A percentile compares a stretch with the other conserved stretches of the same genome.
These are phyloP conservation scores for Patellaria atrata DNA, from an alignment of 495 filamentous ascomycete species.

Conservation along the genomic window DNA sequence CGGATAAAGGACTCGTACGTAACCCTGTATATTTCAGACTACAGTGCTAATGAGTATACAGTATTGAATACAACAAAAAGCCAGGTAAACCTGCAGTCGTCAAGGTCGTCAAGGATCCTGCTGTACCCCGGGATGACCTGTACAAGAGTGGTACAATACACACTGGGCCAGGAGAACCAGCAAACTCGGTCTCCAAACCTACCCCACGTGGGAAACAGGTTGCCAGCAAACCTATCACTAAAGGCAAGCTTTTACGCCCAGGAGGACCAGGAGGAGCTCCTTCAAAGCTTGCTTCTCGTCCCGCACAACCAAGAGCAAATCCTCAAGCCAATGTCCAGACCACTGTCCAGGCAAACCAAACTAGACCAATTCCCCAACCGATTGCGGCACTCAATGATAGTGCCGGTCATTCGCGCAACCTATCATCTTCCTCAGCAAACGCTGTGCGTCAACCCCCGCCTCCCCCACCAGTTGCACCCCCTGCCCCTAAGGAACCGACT, in stretches of 20 bases:
- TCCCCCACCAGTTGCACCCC: constrained; percentile 49
- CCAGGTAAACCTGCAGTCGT: constrained; percentile 78
- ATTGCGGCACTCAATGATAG: constrained; percentile 33
- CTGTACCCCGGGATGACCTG: constrained; percentile 51
- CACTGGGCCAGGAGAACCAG: constrained; percentile 67
- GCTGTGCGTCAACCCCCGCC: constrained; percentile 60
- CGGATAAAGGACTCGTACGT: constrained; percentile 58
- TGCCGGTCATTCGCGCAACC: constrained; percentile 35
- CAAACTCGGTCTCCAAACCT: constrained; percentile 67
- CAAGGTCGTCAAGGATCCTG: constrained; percentile 79
- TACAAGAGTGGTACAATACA: constrained; percentile 93
- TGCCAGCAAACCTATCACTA: constrained; percentile 75
- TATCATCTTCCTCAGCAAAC: constrained; percentile 31
- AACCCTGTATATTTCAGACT: background rate
- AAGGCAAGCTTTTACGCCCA: constrained; percentile 75
- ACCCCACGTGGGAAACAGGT: constrained; percentile 76
- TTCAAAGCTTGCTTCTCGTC: constrained; percentile 46
- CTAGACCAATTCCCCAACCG: constrained; percentile 31
- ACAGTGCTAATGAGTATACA: constrained; percentile 24
- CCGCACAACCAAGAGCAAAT: constrained; percentile 29
- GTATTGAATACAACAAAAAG: constrained; percentile 96
- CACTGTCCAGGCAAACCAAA: too few species aligned
- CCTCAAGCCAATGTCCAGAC: constrained; percentile 10
- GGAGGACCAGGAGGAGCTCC: constrained; percentile 75
- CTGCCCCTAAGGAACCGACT: constrained; percentile 56